A percentile compares a stretch with the other conserved stretches of the same genome.
Evolutionary conservation across 768 basidiomycete species (phyloP).

Genomic region (Leccinum disarticulatum): DNA sequence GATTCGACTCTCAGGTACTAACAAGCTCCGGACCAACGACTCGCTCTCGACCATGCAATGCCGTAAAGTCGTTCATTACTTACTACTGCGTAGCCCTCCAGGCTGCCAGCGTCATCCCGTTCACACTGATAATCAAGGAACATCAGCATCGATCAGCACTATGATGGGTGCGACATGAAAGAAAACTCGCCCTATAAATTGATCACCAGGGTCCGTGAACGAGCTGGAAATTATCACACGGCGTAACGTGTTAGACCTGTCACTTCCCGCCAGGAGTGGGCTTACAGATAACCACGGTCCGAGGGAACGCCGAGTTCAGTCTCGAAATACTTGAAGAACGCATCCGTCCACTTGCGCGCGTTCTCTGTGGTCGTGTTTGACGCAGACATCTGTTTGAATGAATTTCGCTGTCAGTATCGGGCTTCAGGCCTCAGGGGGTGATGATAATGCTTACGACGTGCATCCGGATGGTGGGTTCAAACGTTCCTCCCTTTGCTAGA

Average conservation of each 20-base stretch:
- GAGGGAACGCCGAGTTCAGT: conserved; percentile 46
- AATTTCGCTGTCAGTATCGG: not conserved
- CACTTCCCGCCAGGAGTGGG: not conserved
- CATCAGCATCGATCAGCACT: not conserved
- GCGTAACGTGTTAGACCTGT: not conserved
- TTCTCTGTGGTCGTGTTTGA: conserved; percentile 48
- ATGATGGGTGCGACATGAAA: not conserved
- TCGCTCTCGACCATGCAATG: not conserved
- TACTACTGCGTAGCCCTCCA: not conserved
- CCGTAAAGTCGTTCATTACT: not conserved
- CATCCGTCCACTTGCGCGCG: conserved; percentile 55
- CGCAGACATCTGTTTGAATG: conserved; percentile 45
- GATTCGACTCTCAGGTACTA: not conserved
- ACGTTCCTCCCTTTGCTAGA: conserved; percentile 55
- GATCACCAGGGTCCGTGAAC: conserved; percentile 7
- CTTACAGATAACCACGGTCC: conserved; percentile 59
- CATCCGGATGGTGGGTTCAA: conserved; percentile 62
- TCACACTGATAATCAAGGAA: not conserved
- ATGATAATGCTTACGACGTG: conserved; percentile 1
- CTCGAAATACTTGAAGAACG: conserved; percentile 52
- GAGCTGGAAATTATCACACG: not conserved
- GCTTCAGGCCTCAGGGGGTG: not conserved
- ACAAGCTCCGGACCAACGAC: not conserved
- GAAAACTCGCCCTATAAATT: conserved; percentile 2
- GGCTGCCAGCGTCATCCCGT: conserved; percentile 4